phyloP scores from a whole-genome alignment of 768 basidiomycete species.

The Vishniacozyma victoriae region DNA sequence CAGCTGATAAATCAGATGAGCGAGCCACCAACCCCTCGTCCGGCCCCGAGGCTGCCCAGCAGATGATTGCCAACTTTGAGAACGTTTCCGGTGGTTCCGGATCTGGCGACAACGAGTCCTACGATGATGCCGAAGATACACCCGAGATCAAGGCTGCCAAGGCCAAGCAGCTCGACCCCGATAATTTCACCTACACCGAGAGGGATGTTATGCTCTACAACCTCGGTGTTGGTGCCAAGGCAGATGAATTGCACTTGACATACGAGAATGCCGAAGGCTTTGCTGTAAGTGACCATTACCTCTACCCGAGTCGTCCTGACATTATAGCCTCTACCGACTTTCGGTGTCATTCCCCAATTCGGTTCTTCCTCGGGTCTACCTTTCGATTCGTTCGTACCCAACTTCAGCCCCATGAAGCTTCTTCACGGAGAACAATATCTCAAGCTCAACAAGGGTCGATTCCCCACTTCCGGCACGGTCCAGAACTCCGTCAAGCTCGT shows the following conservation, averaged over 20 bases:
- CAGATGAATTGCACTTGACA: slow-evolving; percentile 83
- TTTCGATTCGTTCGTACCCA: slow-evolving; percentile 77
- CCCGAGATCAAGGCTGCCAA: slow-evolving; percentile 77
- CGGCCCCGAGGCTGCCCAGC: slow-evolving; percentile 68
- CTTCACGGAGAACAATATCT: slow-evolving; percentile 97
- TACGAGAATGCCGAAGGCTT: slow-evolving; percentile 87
- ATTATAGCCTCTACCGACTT: slow-evolving; percentile 70
- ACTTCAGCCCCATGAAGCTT: slow-evolving; percentile 94
- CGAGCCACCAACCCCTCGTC: slow-evolving; percentile 74
- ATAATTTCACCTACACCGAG: slow-evolving; percentile 72
- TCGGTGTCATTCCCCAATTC: slow-evolving; percentile 92
- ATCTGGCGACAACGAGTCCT: slow-evolving; percentile 8
- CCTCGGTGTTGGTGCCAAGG: slow-evolving; percentile 87
- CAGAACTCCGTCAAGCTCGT: slow-evolving; percentile 65
- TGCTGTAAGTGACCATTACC: slow-evolving; percentile 25
- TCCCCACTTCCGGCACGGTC: slow-evolving; percentile 77
- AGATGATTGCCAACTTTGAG: slow-evolving; percentile 60
- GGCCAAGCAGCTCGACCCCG: slow-evolving; percentile 52
- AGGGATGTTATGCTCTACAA: slow-evolving; percentile 92
- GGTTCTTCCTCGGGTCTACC: slow-evolving; percentile 60
- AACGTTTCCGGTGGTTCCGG: slow-evolving; percentile 46
- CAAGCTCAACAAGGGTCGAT: slow-evolving; percentile 66
- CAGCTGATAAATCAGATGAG: slow-evolving; percentile 54
- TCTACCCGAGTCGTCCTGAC: background rate
- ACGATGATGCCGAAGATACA: slow-evolving; percentile 71